These are phyloP conservation scores for Cryptococcus jaspeensis DNA, from an alignment of 1,284 basidiomycete genomes.

Conservation along the genomic window DNA sequence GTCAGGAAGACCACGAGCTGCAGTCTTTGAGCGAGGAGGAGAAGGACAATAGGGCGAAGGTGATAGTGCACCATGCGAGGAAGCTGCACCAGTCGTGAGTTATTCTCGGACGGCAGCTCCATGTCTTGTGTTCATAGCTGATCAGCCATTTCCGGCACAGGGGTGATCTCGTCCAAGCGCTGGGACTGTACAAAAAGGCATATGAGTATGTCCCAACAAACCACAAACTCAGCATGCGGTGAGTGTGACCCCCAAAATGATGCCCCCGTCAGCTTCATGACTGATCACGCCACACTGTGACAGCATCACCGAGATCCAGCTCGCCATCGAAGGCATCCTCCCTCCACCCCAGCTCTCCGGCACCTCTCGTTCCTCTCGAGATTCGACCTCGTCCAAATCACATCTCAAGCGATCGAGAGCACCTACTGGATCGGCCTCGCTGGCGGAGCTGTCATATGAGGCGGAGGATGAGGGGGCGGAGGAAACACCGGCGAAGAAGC, in stretches of 20 bases:
- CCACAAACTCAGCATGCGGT: conserved; percentile 17
- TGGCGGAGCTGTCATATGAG: conserved; percentile 12
- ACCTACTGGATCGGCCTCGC: neutral
- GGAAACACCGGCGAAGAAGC: conserved; percentile 5
- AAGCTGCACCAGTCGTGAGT: conserved; percentile 22
- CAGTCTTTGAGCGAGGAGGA: conserved; percentile 13
- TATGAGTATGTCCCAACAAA: conserved; percentile 17
- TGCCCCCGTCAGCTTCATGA: neutral
- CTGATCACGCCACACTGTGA: neutral
- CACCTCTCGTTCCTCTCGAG: neutral
- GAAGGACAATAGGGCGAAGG: conserved; percentile 19
- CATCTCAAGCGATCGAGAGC: conserved; percentile 11
- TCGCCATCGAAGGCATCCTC: conserved; percentile 25
- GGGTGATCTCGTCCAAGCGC: conserved; percentile 17
- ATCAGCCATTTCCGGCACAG: conserved; percentile 2
- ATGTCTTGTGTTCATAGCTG: neutral
- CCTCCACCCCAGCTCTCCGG: conserved; percentile 5
- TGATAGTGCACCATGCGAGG: conserved; percentile 23
- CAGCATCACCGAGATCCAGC: conserved; percentile 27
- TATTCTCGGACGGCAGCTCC: neutral
- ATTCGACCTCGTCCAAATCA: neutral
- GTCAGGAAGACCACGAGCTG: too few species aligned
- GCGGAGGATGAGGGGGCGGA: neutral
- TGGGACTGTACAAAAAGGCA: conserved; percentile 26
- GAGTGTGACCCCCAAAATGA: neutral